phyloP scores from a whole-genome alignment of 495 filamentous ascomycete species.

The Penicillium egyptiacum region DNA sequence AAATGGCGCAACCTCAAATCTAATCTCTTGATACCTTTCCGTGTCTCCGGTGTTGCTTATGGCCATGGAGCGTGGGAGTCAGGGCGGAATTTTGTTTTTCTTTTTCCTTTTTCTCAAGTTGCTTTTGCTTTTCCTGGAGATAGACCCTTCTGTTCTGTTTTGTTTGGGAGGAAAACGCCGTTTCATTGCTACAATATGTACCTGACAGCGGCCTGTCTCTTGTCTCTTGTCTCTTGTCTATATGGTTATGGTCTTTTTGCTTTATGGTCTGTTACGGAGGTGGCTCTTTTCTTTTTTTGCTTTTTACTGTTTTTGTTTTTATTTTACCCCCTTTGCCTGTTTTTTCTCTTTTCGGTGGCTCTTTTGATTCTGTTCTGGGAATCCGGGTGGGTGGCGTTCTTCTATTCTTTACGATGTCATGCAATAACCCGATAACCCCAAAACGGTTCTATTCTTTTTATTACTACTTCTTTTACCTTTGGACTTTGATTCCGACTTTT shows the following conservation, averaged over 20 bases:
- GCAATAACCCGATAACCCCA: constrained; percentile 22
- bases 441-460: constrained; percentile 14
- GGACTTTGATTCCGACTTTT: neutral
- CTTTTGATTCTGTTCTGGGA: constrained; percentile 9
- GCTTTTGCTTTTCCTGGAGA: constrained; percentile 16
- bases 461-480: constrained; percentile 4
- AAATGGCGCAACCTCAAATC: constrained; percentile 48
- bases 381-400: constrained; percentile 22
- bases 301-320: neutral
- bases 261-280: constrained; percentile 4
- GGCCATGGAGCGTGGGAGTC: constrained; percentile 11
- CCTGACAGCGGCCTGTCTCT: constrained; percentile 2
- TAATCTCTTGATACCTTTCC: constrained; percentile 25
- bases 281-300: constrained; percentile 4
- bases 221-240: constrained; percentile 6
- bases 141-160: constrained; percentile 16
- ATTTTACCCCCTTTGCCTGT: constrained; percentile 2
- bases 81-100: constrained; percentile 7
- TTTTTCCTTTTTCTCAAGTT: constrained; percentile 1
- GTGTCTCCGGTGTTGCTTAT: constrained; percentile 12
- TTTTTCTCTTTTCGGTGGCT: constrained; percentile 10
- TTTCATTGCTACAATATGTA: neutral
- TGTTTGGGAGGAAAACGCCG: constrained; percentile 2
- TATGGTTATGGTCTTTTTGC: constrained; percentile 10
- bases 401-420: constrained; percentile 31